A percentile compares a stretch with the other conserved stretches of the same genome.
Conservation (phyloP, 352 stramenopile genomes). For the Phytophthora niederhauseri region DNA sequence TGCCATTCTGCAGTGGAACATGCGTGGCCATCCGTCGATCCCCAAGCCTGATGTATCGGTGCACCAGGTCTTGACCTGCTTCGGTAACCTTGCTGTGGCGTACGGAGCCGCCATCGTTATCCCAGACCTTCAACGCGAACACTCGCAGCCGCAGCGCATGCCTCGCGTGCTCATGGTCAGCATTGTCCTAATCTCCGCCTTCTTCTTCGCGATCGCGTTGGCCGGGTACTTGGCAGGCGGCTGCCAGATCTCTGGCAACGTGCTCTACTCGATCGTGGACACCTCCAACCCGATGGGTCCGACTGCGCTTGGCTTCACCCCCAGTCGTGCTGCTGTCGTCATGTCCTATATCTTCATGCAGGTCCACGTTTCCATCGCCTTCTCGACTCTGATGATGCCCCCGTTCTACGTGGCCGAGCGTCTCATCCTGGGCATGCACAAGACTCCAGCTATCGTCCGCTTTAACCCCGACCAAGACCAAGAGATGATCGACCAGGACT, state of each 20-base stretch:
- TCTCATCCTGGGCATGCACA: slow-evolving; percentile 31
- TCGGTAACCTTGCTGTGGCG: slow-evolving; percentile 19
- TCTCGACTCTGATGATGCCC: slow-evolving; percentile 52
- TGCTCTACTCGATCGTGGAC: slow-evolving; percentile 24
- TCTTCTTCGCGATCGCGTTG: slow-evolving; percentile 27
- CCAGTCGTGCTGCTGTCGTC: slow-evolving; percentile 42
- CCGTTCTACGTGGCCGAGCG: slow-evolving; percentile 45
- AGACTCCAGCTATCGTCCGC: slow-evolving; percentile 24
- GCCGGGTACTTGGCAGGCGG: slow-evolving; percentile 19
- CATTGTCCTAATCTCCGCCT: slow-evolving; percentile 21
- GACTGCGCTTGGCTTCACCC: slow-evolving; percentile 46
- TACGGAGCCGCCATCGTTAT: slow-evolving; percentile 24
- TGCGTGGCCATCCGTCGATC: slow-evolving; percentile 25
- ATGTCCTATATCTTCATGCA: slow-evolving; percentile 57
- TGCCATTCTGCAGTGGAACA: slow-evolving; percentile 21
- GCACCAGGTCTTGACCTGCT: slow-evolving; percentile 25
- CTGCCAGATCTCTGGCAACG: slow-evolving; percentile 25
- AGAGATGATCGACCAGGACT: slow-evolving; percentile 21
- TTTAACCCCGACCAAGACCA: slow-evolving; percentile 25
- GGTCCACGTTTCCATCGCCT: slow-evolving; percentile 49
- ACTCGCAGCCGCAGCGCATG: slow-evolving; percentile 25
- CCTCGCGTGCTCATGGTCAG: slow-evolving; percentile 18
- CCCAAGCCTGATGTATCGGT: slow-evolving; percentile 15
- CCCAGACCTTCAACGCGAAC: slow-evolving; percentile 21
- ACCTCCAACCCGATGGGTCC: slow-evolving; percentile 21